A percentile compares a stretch with the other conserved stretches of the same genome.
These are phyloP conservation scores for Chaetomium sp. DNA, from an alignment of 2,329 filamentous ascomycete genomes.

Conservation along the genomic window DNA sequence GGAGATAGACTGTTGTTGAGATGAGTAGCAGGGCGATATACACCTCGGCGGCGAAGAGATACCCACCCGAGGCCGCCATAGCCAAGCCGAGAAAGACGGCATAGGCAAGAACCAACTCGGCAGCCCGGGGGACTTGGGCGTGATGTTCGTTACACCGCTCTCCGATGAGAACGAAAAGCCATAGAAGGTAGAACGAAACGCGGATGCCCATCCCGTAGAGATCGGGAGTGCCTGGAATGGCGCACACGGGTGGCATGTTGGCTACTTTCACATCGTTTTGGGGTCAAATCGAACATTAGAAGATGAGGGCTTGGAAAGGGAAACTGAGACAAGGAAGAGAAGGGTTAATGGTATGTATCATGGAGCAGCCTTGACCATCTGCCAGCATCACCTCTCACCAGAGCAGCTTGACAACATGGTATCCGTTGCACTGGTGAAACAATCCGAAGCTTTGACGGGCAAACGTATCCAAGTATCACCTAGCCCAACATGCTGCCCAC, in stretches of 20 bases:
- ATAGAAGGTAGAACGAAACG: slow-evolving; percentile 33
- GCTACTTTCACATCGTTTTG: background rate
- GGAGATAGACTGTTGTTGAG: slow-evolving; percentile 24
- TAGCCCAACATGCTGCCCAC: background rate
- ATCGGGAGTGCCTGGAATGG: slow-evolving; percentile 23
- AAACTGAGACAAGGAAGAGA: background rate
- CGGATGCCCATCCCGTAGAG: slow-evolving; percentile 34
- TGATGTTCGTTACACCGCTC: slow-evolving; percentile 20
- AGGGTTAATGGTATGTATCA: background rate
- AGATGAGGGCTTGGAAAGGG: background rate
- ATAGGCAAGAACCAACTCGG: slow-evolving; percentile 27
- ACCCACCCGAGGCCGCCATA: slow-evolving; percentile 14
- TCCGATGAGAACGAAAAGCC: slow-evolving; percentile 25
- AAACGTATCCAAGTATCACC: slow-evolving; percentile 1
- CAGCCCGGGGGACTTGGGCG: slow-evolving; percentile 20
- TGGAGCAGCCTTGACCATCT: background rate
- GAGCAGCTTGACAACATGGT: background rate
- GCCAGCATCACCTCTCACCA: background rate
- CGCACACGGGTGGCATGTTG: slow-evolving; percentile 16
- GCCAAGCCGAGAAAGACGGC: slow-evolving; percentile 30
- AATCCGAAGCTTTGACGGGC: background rate
- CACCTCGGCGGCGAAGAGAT: slow-evolving; percentile 27
- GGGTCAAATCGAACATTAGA: background rate
- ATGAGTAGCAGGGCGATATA: slow-evolving; percentile 30
- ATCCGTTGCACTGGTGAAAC: background rate